Evolutionary conservation across 306 rosid genomes (phyloP).

Genomic region (Delonix regia): DNA sequence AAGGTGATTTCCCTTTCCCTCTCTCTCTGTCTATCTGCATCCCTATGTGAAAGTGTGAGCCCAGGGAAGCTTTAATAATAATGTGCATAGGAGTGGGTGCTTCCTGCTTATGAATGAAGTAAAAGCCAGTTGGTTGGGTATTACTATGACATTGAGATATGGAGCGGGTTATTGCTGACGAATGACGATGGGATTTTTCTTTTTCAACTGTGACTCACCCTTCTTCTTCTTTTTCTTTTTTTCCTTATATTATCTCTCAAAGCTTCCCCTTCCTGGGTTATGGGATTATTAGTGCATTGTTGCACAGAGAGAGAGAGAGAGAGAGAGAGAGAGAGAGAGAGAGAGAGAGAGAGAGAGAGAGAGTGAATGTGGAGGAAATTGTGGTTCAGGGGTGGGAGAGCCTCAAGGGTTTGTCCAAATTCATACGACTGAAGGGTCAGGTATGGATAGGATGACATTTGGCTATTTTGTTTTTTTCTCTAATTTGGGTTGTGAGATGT

Average conservation of each 20-base stretch:
- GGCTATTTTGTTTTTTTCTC: not conserved
- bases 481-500: too few relatives aligned
- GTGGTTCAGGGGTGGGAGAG: conserved; percentile 15
- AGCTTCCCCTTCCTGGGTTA: conserved; percentile 37
- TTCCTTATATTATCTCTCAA: not conserved
- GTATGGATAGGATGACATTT: not conserved
- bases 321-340: not conserved
- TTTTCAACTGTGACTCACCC: not conserved
- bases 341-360: not conserved
- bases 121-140: conserved; percentile 40
- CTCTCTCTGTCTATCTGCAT: not conserved
- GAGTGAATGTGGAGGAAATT: conserved; percentile 22
- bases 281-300: conserved; percentile 37
- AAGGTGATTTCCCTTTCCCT: not conserved
- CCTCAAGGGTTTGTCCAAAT: not conserved
- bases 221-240: not conserved
- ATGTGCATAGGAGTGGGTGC: conserved; percentile 26
- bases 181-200: not conserved
- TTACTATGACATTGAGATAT: conserved; percentile 42
- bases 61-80: conserved; percentile 36
- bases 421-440: not conserved
- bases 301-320: not conserved
- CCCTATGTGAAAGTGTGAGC: conserved; percentile 43
- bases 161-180: conserved; percentile 37
- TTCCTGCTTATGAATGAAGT: conserved; percentile 28